Evolutionary conservation across 768 basidiomycete species (phyloP), one percentile per base, ranked within the genome.

Genomic region (Suillus discolor): DNA sequence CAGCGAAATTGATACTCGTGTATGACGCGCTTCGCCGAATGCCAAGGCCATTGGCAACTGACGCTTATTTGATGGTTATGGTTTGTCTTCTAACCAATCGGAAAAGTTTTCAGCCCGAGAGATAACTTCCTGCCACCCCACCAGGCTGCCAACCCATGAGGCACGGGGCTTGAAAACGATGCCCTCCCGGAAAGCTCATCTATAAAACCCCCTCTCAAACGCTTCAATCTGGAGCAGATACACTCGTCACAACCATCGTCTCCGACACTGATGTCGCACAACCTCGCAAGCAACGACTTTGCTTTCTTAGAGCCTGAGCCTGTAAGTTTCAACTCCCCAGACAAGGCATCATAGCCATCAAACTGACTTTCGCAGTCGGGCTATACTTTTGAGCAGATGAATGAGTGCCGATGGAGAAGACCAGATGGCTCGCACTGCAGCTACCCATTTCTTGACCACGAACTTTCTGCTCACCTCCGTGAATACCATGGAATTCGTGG

Each of bases 401-500:
- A 38, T n/a, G 4, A 16, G 11, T 57, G 57, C 25, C 13, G 2
- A n/a, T 39, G 57, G n/a, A 23, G 15, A 15, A n/a, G 55, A 57
- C 38, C n/a, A 23, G 13, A 9, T 15, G 36, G 55, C 38, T 15
- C 4, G 13, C 38, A 2, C 36, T 57, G 57, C 36, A 9, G 16
- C 23, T n/a, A 57, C 36, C 23, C 20, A 25, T 16, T 57, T 57
- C 4, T 9, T 2, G 8, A 7, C 8, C n/a, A 25, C 3, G 62
- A 62, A 0, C 69, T 76, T 39, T 6, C 75, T n/a, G 70, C 68
- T 0, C 75, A 76, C 62, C 59, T 77, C 16, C 70, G 73, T 16
- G 8, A 47, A 42, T 8, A 23, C 15, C 75, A 76, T 18, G 67
- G 68, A 16, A 7, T 76, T 42, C 1, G 16, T 0, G 75, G 70